These are phyloP conservation scores for Scutellaria barbata DNA, from an alignment of 257 asterid species.

Conservation along the genomic window DNA sequence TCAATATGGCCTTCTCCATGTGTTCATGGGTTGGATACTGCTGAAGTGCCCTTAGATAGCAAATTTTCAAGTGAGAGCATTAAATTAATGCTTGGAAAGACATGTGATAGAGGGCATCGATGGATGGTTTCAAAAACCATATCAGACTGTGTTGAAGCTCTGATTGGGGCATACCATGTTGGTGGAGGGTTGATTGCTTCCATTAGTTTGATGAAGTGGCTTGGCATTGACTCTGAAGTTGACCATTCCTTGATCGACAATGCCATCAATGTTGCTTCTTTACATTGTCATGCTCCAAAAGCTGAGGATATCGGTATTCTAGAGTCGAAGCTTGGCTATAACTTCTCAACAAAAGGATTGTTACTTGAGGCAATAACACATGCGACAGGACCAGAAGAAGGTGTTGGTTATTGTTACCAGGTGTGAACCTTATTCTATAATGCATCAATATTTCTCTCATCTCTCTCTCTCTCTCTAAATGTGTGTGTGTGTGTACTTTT, in stretches of 20 bases:
- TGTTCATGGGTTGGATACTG: slow-evolving; percentile 63
- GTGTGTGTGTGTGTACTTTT: background rate
- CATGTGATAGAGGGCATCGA: slow-evolving; percentile 87
- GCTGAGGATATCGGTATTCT: slow-evolving; percentile 50
- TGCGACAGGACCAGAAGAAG: slow-evolving; percentile 52
- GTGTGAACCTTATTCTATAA: slow-evolving; percentile 33
- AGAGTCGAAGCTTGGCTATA: slow-evolving; percentile 72
- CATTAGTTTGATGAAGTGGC: slow-evolving; percentile 78
- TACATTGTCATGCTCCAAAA: slow-evolving; percentile 63
- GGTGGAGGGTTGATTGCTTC: slow-evolving; percentile 84
- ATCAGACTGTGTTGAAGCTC: slow-evolving; percentile 93
- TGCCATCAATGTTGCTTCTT: slow-evolving; percentile 65
- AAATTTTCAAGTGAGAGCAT: slow-evolving; percentile 61
- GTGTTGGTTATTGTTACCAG: slow-evolving; percentile 63
- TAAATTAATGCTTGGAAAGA: slow-evolving; percentile 63
- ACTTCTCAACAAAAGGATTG: slow-evolving; percentile 74
- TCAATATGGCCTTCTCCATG: slow-evolving; percentile 75
- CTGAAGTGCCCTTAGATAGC: slow-evolving; percentile 71
- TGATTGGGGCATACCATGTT: slow-evolving; percentile 92
- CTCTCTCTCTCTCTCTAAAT: background rate
- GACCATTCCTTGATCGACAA: slow-evolving; percentile 66
- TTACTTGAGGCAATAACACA: slow-evolving; percentile 92
- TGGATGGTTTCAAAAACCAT: slow-evolving; percentile 93
- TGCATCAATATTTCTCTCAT: background rate
- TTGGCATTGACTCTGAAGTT: slow-evolving; percentile 63